Conservation (phyloP, 495 filamentous ascomycete species). For the Lepraria neglecta region DNA sequence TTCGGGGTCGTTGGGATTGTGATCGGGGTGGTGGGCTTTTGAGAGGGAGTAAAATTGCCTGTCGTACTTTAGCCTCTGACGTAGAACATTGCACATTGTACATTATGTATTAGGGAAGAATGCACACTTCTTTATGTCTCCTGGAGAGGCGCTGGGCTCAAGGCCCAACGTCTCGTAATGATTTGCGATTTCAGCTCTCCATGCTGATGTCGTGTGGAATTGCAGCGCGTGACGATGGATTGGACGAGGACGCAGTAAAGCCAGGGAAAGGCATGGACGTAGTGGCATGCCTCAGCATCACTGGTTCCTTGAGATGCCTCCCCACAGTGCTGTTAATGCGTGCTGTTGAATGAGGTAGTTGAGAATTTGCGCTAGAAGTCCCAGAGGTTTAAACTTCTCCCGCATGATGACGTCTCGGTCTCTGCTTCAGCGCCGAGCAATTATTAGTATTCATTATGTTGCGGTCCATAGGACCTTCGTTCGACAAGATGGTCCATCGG, state of each 20-base stretch:
- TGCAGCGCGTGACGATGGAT: not conserved
- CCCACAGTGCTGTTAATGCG: not conserved
- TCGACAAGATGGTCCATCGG: not conserved
- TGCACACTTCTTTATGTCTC: constrained; percentile 77
- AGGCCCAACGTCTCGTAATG: constrained; percentile 81
- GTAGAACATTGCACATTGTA: no score
- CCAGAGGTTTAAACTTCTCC: not conserved
- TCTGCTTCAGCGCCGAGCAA: no score
- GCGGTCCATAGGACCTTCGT: not conserved
- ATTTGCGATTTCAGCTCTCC: constrained; percentile 28
- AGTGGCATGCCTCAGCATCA: constrained; percentile 51
- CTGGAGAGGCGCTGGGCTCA: constrained; percentile 55
- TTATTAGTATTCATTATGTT: no score
- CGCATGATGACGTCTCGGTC: not conserved
- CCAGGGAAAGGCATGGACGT: constrained; percentile 9
- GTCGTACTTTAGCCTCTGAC: constrained; percentile 19
- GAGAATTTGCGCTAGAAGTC: not conserved
- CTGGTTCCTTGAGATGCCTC: not conserved
- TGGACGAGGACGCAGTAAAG: not conserved
- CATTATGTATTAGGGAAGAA: not conserved
- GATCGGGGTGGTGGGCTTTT: constrained; percentile 90
- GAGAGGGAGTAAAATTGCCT: constrained; percentile 90
- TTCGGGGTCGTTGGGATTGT: constrained; percentile 66
- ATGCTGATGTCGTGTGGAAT: constrained; percentile 33
- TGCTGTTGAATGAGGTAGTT: not conserved